Conservation (phyloP, 106 monocot species). For the Chionographis japonica region DNA sequence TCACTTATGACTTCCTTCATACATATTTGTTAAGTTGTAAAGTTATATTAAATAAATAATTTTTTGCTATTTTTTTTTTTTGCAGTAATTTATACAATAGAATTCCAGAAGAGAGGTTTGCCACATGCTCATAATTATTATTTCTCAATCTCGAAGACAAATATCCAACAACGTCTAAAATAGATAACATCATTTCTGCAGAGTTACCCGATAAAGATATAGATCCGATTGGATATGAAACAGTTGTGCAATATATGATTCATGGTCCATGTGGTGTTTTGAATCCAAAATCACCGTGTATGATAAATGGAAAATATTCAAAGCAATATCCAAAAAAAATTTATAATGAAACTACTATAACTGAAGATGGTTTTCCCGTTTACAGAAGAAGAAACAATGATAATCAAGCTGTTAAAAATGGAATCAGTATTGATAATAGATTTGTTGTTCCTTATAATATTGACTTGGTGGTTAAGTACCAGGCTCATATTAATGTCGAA, state of each 20-base stretch:
- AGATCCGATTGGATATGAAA: neutral
- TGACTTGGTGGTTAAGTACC: neutral
- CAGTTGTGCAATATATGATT: constrained; percentile 5
- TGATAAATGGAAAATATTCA: constrained; percentile 11
- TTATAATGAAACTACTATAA: neutral
- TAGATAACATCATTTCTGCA: constrained; percentile 13
- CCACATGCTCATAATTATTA: constrained; percentile 20
- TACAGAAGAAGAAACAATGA: constrained; percentile 13
- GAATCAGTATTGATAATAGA: neutral
- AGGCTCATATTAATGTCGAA: constrained; percentile 22
- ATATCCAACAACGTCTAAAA: neutral
- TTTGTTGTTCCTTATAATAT: constrained; percentile 14
- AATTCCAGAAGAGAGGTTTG: constrained; percentile 23
- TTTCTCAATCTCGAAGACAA: neutral
- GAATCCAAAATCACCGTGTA: constrained; percentile 10
- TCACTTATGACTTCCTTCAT: neutral
- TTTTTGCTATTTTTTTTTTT: neutral
- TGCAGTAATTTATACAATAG: constrained; percentile 5
- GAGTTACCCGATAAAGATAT: constrained; percentile 10
- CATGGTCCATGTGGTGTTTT: constrained; percentile 9
- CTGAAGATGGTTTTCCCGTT: constrained; percentile 4
- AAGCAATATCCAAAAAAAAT: constrained; percentile 21
- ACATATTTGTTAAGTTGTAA: neutral
- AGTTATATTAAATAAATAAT: neutral
- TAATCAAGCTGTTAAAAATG: neutral